A percentile compares a stretch with the other conserved stretches of the same genome.
Evolutionary conservation across 1,284 basidiomycete species (phyloP).

Genomic region (Heterobasidion irregulare): DNA sequence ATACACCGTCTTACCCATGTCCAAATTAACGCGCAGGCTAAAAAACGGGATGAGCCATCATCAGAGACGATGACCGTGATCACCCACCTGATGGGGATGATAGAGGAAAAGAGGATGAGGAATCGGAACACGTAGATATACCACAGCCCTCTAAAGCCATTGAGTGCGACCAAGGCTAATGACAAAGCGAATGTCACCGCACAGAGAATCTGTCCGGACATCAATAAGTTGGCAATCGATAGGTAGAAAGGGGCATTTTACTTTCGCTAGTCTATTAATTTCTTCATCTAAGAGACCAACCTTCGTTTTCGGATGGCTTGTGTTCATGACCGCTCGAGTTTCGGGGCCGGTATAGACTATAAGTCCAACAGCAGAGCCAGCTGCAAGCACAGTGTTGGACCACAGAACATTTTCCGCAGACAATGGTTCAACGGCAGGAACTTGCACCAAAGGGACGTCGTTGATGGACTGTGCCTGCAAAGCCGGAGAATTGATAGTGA

Average conservation of each 20-base stretch:
- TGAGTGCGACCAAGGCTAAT: slow-evolving; percentile 86
- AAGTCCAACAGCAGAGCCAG: slow-evolving; percentile 88
- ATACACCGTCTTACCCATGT: slow-evolving; percentile 99
- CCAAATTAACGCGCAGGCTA: slow-evolving; percentile 94
- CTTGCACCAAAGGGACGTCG: slow-evolving; percentile 46
- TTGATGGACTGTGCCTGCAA: slow-evolving; percentile 28
- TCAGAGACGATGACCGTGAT: slow-evolving; percentile 1
- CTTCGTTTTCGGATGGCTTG: slow-evolving; percentile 94
- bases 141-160: slow-evolving; percentile 95
- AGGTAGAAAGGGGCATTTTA: slow-evolving; percentile 20
- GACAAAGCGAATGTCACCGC: slow-evolving; percentile 91
- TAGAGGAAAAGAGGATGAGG: slow-evolving; percentile 95
- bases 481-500: slow-evolving; percentile 63
- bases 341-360: slow-evolving; percentile 94
- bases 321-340: slow-evolving; percentile 99
- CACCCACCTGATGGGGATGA: slow-evolving; percentile 93
- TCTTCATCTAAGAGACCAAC: slow-evolving; percentile 89
- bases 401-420: slow-evolving; percentile 94
- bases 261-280: slow-evolving; percentile 95
- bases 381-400: slow-evolving; percentile 96
- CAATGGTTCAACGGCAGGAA: slow-evolving; percentile 67
- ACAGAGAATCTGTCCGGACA: slow-evolving; percentile 71
- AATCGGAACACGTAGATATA: slow-evolving; percentile 96
- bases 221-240: background rate
- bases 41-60: background rate